These are phyloP conservation scores for Penicillium salamii DNA, from an alignment of 495 filamentous ascomycete genomes.

Conservation along the genomic window DNA sequence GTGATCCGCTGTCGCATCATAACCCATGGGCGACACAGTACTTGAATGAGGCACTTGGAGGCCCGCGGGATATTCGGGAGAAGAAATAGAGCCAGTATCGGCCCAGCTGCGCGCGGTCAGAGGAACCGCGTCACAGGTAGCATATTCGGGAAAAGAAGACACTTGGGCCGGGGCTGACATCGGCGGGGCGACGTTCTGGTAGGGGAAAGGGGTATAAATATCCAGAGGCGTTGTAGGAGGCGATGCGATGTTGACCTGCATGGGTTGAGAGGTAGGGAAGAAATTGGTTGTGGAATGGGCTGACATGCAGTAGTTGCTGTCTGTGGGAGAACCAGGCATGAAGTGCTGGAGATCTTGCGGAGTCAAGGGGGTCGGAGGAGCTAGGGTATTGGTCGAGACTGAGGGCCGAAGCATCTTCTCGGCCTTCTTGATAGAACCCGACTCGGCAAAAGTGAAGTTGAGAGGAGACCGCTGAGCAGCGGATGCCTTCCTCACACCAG, in stretches of 20 bases:
- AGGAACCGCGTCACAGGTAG: conserved; percentile 28
- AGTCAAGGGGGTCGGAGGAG: conserved; percentile 48
- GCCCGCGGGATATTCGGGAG: conserved; percentile 37
- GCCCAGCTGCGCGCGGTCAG: conserved; percentile 42
- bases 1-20: conserved; percentile 30
- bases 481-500: conserved; percentile 50
- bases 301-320: conserved; percentile 40
- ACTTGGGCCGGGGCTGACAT: conserved; percentile 48
- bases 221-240: conserved; percentile 45
- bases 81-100: conserved; percentile 39
- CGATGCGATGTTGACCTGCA: conserved; percentile 47
- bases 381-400: conserved; percentile 37
- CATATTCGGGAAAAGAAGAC: conserved; percentile 41
- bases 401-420: conserved; percentile 39
- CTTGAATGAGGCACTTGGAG: conserved; percentile 33
- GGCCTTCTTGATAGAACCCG: conserved; percentile 40
- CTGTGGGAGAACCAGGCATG: conserved; percentile 38
- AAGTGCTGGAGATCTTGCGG: conserved; percentile 45
- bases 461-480: conserved; percentile 52
- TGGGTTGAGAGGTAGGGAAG: conserved; percentile 42
- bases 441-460: conserved; percentile 49
- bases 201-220: conserved; percentile 40
- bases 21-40: conserved; percentile 37
- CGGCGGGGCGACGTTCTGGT: conserved; percentile 37
- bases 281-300: conserved; percentile 36